Base-by-base conservation (phyloP, 129 eudicot genomes). In the Tanacetum coccineum region DNA sequence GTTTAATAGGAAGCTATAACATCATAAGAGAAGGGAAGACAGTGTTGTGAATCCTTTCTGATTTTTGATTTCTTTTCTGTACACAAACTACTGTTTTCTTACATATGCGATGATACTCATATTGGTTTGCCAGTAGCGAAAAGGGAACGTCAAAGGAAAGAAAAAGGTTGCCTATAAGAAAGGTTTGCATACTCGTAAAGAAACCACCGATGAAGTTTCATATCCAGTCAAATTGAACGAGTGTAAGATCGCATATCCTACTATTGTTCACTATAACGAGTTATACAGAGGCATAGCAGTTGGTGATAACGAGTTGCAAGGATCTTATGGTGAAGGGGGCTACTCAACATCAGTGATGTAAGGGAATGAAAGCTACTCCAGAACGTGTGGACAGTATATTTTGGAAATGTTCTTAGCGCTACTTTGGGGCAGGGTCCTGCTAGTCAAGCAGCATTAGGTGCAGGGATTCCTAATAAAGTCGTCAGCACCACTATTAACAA, bases 131-230 rank as follows among this genome's bases (percentile, higher is more conserved):
- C 62, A 74, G 91, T 70, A 67, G 82, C 84, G 82, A 61, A 75
- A 75, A 70, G 83, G 70, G 74, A 65, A 40, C 40, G 62, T 42
- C 36, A 70, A 76, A 48, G 82, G 88, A 54, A 92, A 78, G 73
- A 76, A 76, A 70, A 88, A 81, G 68, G 78, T 72, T 67, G 32
- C 58, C 53, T 58, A 32, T 30, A 84, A 72, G 74, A 85, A 72
- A 48, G 68, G 52, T 74, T 67, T 63, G 67, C 74, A 62, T 59
- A 25, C 58, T 46, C 53, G 62, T 42, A 81, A 59, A 64, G 83
- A 78, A 36, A 68, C 56, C n/a, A 68, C 70, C 40, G 70, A 76
- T 17, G 77, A 47, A 59, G 65, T 62, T 67, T 63, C 59, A 2
- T 1, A 28, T 28, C 32, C 32, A 28, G 32, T 28, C 32, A 52